These are phyloP conservation scores for Euphorbia celastroides DNA, from an alignment of 441 rosid species.

Conservation along the genomic window DNA sequence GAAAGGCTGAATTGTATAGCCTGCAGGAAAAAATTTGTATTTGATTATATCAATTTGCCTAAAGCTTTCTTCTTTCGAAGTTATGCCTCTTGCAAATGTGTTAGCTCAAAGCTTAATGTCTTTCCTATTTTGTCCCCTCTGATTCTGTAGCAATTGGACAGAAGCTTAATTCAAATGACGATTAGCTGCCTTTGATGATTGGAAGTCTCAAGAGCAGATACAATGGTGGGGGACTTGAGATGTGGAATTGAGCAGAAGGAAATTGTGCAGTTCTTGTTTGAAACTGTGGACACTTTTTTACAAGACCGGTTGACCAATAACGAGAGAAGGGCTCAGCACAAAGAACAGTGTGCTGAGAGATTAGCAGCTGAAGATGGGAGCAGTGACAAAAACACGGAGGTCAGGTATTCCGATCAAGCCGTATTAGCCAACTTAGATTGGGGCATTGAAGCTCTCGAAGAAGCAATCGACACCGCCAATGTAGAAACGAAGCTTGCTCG, in stretches of 20 bases:
- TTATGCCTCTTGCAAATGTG: too few relatives aligned
- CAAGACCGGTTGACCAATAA: slow-evolving; percentile 39
- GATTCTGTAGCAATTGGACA: neutral
- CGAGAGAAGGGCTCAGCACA: slow-evolving; percentile 44
- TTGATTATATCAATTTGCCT: too few relatives aligned
- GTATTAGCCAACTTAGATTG: slow-evolving; percentile 64
- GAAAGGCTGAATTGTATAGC: too few relatives aligned
- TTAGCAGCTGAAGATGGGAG: slow-evolving; percentile 53
- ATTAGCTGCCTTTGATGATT: neutral
- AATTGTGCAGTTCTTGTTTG: slow-evolving; percentile 28
- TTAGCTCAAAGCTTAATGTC: neutral
- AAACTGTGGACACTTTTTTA: slow-evolving; percentile 39
- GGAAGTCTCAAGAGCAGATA: slow-evolving; percentile 2
- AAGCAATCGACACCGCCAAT: slow-evolving; percentile 55
- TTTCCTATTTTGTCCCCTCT: neutral
- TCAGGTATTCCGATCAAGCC: slow-evolving; percentile 68
- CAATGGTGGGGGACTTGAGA: slow-evolving; percentile 37
- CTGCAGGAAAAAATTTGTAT: too few relatives aligned
- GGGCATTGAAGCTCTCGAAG: slow-evolving; percentile 75
- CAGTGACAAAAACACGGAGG: slow-evolving; percentile 27
- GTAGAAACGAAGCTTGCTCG: slow-evolving; percentile 57
- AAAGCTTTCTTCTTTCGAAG: too few relatives aligned
- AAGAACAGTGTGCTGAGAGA: slow-evolving; percentile 66
- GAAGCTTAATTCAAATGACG: neutral
- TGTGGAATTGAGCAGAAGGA: slow-evolving; percentile 45